Conservation (phyloP, 2,329 filamentous ascomycete species). For the Cucurbitaria berberidis region DNA sequence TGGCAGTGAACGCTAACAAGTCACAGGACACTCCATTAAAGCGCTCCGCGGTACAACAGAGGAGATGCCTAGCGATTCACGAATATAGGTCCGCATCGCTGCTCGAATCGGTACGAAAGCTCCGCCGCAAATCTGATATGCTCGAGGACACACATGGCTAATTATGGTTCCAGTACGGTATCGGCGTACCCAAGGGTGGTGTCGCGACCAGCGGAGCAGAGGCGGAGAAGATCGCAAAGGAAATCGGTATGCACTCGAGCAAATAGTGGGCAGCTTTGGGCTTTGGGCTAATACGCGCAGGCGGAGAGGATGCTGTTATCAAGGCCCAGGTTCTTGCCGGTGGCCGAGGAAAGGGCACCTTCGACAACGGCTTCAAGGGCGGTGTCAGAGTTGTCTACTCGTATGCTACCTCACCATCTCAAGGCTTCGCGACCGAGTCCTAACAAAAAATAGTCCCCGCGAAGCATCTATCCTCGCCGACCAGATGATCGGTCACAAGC, state of each 20-base stretch:
- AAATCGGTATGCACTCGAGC: constrained; percentile 69
- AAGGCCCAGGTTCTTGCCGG: constrained; percentile 99
- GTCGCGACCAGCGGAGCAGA: constrained; percentile 84
- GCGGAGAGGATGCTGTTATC: constrained; percentile 95
- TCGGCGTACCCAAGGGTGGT: constrained; percentile 88
- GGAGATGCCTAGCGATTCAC: constrained; percentile 91
- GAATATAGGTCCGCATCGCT: constrained; percentile 97
- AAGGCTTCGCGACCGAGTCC: not conserved
- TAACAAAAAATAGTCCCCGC: constrained; percentile 65
- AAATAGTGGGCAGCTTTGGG: constrained; percentile 22
- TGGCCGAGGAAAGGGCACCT: constrained; percentile 95
- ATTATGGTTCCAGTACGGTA: constrained; percentile 74
- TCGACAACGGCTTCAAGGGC: constrained; percentile 98
- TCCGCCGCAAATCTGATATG: constrained; percentile 13
- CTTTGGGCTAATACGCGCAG: constrained; percentile 50
- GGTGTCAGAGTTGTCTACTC: constrained; percentile 99
- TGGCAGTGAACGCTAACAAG: constrained; percentile 31
- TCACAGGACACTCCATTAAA: constrained; percentile 63
- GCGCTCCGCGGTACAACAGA: constrained; percentile 73
- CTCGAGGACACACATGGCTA: constrained; percentile 20
- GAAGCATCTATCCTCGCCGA: constrained; percentile 96
- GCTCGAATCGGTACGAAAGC: constrained; percentile 67
- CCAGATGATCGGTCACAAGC: constrained; percentile 99
- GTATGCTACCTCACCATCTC: constrained; percentile 51
- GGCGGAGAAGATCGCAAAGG: constrained; percentile 88